Conservation (phyloP, 2,329 filamentous ascomycete genomes). For the Colletotrichum kahawae region DNA sequence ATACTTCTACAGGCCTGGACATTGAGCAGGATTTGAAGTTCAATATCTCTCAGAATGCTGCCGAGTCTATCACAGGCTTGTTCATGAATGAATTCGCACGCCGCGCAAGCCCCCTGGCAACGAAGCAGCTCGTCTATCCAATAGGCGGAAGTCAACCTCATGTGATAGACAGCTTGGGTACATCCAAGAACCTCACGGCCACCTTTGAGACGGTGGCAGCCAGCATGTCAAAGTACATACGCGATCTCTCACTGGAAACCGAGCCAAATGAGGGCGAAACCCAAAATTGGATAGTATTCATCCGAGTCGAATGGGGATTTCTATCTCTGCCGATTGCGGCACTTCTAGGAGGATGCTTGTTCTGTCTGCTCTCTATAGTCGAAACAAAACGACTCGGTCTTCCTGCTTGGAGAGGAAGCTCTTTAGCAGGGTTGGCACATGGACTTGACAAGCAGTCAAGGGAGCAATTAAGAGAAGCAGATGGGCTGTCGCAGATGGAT, state of each 20-base stretch:
- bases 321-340: neutral
- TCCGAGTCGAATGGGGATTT: neutral
- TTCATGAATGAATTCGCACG: neutral
- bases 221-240: neutral
- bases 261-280: neutral
- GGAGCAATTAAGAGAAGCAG: neutral
- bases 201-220: neutral
- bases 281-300: neutral
- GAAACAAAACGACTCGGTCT: neutral
- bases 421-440: neutral
- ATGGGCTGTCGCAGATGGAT: neutral
- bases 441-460: neutral
- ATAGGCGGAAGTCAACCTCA: neutral
- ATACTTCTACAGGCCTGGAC: neutral
- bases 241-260: neutral
- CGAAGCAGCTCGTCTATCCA: neutral
- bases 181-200: neutral
- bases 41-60: neutral
- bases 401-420: neutral
- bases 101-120: neutral
- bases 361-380: neutral
- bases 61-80: neutral
- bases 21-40: neutral
- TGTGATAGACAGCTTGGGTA: neutral
- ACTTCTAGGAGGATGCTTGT: neutral